Evolutionary conservation across 164 flowering plant genomes (phyloP).

Genomic region (Taxillus chinensis): DNA sequence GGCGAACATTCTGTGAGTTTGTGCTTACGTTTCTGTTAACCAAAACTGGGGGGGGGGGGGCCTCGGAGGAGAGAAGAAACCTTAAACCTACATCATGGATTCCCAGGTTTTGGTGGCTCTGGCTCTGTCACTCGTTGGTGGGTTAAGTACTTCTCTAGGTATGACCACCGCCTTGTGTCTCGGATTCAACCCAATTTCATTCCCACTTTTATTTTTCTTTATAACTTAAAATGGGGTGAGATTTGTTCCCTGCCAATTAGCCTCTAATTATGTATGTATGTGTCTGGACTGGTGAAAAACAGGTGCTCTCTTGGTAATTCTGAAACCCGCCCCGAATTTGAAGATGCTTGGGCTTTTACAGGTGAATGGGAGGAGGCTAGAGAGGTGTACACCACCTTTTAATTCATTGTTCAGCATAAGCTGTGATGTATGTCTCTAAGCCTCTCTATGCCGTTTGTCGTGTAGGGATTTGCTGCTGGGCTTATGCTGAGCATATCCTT

Average conservation of each 20-base stretch:
- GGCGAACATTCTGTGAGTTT: too few relatives aligned
- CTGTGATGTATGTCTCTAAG: too few relatives aligned
- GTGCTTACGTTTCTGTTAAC: too few relatives aligned
- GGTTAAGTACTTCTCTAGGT: slow-evolving; percentile 87
- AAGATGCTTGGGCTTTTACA: slow-evolving; percentile 97
- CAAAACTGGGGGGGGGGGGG: too few relatives aligned
- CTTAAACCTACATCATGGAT: slow-evolving; percentile 34
- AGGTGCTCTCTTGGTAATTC: slow-evolving; percentile 87
- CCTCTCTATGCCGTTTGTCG: not conserved
- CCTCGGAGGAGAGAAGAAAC: too few relatives aligned
- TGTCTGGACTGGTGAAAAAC: slow-evolving; percentile 18
- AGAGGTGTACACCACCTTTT: too few relatives aligned
- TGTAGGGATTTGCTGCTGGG: slow-evolving; percentile 97
- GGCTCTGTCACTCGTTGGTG: slow-evolving; percentile 74
- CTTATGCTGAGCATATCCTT: slow-evolving; percentile 97
- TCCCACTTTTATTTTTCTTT: not conserved
- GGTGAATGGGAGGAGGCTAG: slow-evolving; percentile 20
- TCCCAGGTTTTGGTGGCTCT: slow-evolving; percentile 78
- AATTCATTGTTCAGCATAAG: too few relatives aligned
- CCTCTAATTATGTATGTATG: not conserved
- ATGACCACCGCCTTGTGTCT: not conserved
- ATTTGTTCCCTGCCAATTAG: too few relatives aligned
- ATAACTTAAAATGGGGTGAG: too few relatives aligned
- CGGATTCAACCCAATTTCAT: not conserved
- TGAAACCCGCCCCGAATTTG: slow-evolving; percentile 63